Evolutionary conservation across 495 filamentous ascomycete species (phyloP).

Genomic region (Penicillium fimorum): DNA sequence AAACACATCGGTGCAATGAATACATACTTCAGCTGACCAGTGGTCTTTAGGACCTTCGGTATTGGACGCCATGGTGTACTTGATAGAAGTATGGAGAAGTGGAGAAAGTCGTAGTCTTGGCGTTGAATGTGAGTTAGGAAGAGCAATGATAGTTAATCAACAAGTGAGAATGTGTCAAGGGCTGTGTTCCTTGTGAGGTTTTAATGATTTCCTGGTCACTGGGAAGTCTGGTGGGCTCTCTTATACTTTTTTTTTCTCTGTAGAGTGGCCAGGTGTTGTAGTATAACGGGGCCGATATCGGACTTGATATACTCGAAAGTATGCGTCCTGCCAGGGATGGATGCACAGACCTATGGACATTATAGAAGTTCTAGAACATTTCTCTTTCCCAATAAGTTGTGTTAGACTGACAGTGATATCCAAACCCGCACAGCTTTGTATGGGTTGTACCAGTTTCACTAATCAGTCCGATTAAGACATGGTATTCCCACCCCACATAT

Average conservation of each 20-base stretch:
- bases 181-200: background rate
- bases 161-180: background rate
- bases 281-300: background rate
- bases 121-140: background rate
- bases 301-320: background rate
- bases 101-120: slow-evolving; percentile 6
- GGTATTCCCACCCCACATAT: too few species aligned
- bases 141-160: background rate
- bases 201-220: background rate
- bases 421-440: too few species aligned
- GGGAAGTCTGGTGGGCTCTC: background rate
- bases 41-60: slow-evolving; percentile 40
- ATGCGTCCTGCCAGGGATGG: background rate
- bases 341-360: background rate
- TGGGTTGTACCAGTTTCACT: background rate
- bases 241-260: background rate
- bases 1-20: background rate
- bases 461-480: background rate
- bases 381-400: background rate
- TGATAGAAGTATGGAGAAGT: background rate
- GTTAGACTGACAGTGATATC: background rate
- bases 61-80: slow-evolving; percentile 1
- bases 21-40: slow-evolving; percentile 57
- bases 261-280: background rate
- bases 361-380: background rate